Base-by-base conservation (phyloP, 208 protist genomes). In the Trypanosoma congolense region DNA sequence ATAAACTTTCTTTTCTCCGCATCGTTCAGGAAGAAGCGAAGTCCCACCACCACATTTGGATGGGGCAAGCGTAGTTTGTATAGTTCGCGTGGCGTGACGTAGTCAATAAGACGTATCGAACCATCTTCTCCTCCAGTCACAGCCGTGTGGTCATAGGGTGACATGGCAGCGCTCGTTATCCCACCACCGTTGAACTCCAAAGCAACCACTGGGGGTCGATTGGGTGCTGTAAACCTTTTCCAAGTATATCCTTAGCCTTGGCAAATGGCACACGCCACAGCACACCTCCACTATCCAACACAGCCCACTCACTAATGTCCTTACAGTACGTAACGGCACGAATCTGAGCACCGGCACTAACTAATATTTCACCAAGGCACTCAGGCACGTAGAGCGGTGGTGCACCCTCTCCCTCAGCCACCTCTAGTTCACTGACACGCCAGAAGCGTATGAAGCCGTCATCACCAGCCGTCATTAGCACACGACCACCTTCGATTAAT, bases 401-500 rank as follows among this genome's bases (percentile, higher is more conserved):
- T n/a, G 83, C 59, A 30, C 96, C 96, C 0, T 58, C 68, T 4
- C 89, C 79, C 43, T 98, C 93, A 0, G 93, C 96, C 19, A 74
- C 56, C 44, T 98, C 96, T 30, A 98, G 66, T 58, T 93, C 78
- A 6, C 70, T 75, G 45, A 94, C 70, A 40, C 85, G 60, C 97
- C 97, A 99, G 49, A 91, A 90, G n/a, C 94, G 78, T 42, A 99
- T 85, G 53, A 81, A 93, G 21, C 97, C 97, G 64, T 99, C 97
- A 21, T 92, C 70, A 22, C 97, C 97, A 12, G 86, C 96, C 10
- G 96, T 96, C 25, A 98, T 75, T 8, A 98, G 64, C 4, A 82
- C 76, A 24, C 46, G 40, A 16, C 60, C 77, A 31, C 93, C 64
- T 24, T 83, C 77, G 21, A 95, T 65, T 38, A 97, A 75, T 25